Percentiles rank a stretch among this genome's conserved stretches.
These are phyloP conservation scores for Aspergillus brunneoviolaceus DNA, from an alignment of 2,329 filamentous ascomycete genomes.

Conservation along the genomic window DNA sequence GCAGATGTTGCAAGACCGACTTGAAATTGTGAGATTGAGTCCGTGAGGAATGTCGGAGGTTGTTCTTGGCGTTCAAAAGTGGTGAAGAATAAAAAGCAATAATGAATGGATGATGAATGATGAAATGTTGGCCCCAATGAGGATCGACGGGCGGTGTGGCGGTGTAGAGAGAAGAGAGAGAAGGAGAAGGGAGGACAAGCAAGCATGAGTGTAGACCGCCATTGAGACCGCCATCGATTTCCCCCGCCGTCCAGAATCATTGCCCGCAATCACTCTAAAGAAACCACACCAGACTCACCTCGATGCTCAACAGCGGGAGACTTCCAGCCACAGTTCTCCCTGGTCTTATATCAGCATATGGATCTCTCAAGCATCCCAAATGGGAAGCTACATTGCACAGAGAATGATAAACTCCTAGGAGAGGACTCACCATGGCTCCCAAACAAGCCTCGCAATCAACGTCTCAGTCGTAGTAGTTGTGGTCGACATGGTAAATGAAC, in stretches of 20 bases:
- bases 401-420: neutral
- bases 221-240: neutral
- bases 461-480: slow-evolving; percentile 16
- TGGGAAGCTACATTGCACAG: neutral
- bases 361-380: neutral
- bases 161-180: slow-evolving; percentile 18
- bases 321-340: slow-evolving; percentile 24
- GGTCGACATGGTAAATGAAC: slow-evolving; percentile 17
- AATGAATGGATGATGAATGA: slow-evolving; percentile 1
- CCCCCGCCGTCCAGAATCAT: neutral
- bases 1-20: neutral
- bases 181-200: slow-evolving; percentile 1
- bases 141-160: slow-evolving; percentile 19
- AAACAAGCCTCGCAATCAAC: slow-evolving; percentile 31
- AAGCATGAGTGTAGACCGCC: slow-evolving; percentile 8
- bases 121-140: neutral
- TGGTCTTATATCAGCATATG: slow-evolving; percentile 11
- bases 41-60: neutral
- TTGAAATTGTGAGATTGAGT: neutral
- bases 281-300: slow-evolving; percentile 15
- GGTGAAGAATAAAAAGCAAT: neutral
- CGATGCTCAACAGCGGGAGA: slow-evolving; percentile 6
- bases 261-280: neutral
- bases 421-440: slow-evolving; percentile 34
- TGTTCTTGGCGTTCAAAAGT: neutral